A percentile compares a stretch with the other conserved stretches of the same genome.
Conservation (phyloP, 306 rosid genomes). For the Comarum palustre region DNA sequence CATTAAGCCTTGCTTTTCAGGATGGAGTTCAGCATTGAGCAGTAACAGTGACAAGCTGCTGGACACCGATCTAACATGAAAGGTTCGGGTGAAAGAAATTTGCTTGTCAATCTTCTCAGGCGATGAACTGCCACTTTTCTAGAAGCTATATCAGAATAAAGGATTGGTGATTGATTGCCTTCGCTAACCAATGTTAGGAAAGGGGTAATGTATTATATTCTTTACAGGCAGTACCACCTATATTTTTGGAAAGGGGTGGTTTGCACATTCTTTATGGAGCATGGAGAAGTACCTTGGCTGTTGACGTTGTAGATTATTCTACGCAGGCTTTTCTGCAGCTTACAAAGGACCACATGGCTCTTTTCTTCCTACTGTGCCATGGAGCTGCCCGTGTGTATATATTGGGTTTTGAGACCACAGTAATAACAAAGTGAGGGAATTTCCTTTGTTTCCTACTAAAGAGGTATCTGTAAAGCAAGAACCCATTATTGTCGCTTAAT, state of each 20-base stretch:
- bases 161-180: constrained; percentile 4
- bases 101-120: neutral
- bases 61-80: constrained; percentile 7
- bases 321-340: neutral
- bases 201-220: neutral
- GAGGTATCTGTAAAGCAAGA: constrained; percentile 5
- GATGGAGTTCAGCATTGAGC: neutral
- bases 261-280: constrained; percentile 16
- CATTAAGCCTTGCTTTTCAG: neutral
- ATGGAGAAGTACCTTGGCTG: constrained; percentile 15
- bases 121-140: neutral
- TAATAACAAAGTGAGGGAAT: neutral
- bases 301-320: constrained; percentile 11
- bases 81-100: constrained; percentile 4
- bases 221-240: constrained; percentile 22
- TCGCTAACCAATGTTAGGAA: neutral
- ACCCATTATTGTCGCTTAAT: neutral
- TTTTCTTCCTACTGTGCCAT: neutral
- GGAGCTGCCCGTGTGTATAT: constrained; percentile 17
- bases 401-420: neutral
- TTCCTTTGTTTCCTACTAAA: neutral
- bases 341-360: neutral
- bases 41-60: neutral
- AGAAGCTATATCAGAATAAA: neutral
- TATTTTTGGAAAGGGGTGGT: constrained; percentile 32